Evolutionary conservation across 345 rosid genomes (phyloP), one percentile per base, ranked within the genome.

Genomic region (Aegle marmelos): DNA sequence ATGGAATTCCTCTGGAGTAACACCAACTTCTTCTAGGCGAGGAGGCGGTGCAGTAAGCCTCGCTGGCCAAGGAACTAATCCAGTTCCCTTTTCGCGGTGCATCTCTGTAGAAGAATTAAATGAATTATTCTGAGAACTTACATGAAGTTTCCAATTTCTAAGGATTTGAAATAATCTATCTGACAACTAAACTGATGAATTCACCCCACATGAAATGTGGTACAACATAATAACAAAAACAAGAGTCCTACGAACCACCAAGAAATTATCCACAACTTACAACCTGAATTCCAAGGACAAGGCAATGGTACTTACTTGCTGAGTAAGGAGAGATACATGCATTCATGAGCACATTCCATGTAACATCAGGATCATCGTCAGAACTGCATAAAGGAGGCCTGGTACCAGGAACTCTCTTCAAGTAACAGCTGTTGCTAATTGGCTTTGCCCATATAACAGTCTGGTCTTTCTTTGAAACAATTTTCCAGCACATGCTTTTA

Each of bases 391-490:
- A 78, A n/a, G 93, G 92, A 72, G 98, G 99, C 34, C 63, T 88
- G 57, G 90, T 84, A 58, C 92, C 90, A 24, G 79, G 82, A 57
- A 72, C 91, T 76, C 99, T 88, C 82, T 91, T 92, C 88, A 89
- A 74, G 81, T 89, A 96, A 86, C 99, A 96, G 82, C 90, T 88
- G 83, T 96, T 96, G 80, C 89, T 88, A 78, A 85, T 74, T 2
- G 98, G 97, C 81, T 96, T 96, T 77, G 82, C 90, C 99, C 99
- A 96, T 72, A 96, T 90, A 78, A 94, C 98, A 76, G 98, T 90
- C 84, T 96, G 99, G 77, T 93, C 93, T 81, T 78, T 86, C 88
- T 86, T 96, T 3, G 80, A 85, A 67, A 63, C 92, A 50, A 94
- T 91, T 84, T 78, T 89, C 99, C 99, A 96, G 85, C 99, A 96